Evolutionary conservation across 2,329 filamentous ascomycete genomes (phyloP).

Genomic region (Monosporascus sp.): DNA sequence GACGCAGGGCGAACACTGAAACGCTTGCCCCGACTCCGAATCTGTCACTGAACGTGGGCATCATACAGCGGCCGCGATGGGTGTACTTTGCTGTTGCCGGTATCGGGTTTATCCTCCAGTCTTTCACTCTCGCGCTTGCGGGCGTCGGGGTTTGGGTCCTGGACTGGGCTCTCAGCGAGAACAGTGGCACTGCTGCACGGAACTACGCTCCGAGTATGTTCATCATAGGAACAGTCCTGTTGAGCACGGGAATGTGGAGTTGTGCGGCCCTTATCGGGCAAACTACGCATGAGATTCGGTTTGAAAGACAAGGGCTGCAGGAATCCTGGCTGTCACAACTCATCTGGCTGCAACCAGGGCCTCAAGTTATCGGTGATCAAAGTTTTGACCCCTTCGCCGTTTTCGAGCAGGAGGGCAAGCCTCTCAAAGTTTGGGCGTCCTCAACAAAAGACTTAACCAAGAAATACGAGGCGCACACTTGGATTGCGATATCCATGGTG

Average conservation of each 20-base stretch:
- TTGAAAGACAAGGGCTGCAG: neutral
- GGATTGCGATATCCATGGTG: constrained; percentile 1
- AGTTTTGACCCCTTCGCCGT: constrained; percentile 17
- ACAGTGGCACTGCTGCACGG: neutral
- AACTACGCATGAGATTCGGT: constrained; percentile 9
- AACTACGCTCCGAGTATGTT: constrained; percentile 14
- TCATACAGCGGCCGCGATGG: constrained; percentile 3
- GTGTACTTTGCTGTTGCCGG: constrained; percentile 6
- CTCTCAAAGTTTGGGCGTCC: constrained; percentile 4
- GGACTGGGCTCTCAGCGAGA: constrained; percentile 4
- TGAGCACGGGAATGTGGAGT: constrained; percentile 14
- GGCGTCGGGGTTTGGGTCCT: constrained; percentile 10
- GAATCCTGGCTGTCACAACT: constrained; percentile 1
- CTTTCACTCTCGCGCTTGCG: constrained; percentile 9
- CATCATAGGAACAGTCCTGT: constrained; percentile 11
- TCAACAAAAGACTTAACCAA: constrained; percentile 3
- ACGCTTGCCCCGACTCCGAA: neutral
- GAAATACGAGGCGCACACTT: constrained; percentile 1
- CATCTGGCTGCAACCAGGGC: constrained; percentile 16
- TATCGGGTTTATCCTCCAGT: constrained; percentile 9
- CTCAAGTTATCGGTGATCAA: constrained; percentile 17
- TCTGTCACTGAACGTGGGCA: constrained; percentile 3
- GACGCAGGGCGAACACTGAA: neutral
- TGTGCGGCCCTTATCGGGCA: constrained; percentile 16
- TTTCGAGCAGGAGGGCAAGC: constrained; percentile 6